phyloP scores from a whole-genome alignment of 805 yeast species.

The Kazachstania africana region DNA sequence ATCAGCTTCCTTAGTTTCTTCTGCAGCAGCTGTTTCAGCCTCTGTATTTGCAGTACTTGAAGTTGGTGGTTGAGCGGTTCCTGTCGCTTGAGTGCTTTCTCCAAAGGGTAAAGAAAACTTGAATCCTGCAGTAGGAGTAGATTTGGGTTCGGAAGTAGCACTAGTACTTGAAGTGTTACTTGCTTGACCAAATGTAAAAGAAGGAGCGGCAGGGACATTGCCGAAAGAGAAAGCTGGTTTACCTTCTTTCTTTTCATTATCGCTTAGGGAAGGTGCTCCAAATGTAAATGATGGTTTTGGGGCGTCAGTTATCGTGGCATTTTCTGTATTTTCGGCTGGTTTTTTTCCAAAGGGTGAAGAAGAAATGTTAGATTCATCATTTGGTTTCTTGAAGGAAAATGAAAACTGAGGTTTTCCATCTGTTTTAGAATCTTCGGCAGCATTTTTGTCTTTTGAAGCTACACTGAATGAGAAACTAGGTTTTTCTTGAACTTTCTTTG shows the following conservation, averaged over 20 bases:
- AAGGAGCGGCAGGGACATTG: conserved; percentile 1
- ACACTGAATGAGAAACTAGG: not conserved
- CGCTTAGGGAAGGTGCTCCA: conserved; percentile 5
- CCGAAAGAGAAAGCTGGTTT: conserved; percentile 10
- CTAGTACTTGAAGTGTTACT: conserved; percentile 5
- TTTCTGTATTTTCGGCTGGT: not conserved
- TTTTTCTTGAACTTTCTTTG: not conserved
- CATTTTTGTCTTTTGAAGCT: not conserved
- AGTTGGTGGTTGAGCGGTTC: conserved; percentile 8
- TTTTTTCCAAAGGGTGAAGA: conserved; percentile 17
- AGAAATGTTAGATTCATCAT: too few species aligned
- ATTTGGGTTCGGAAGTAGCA: conserved; percentile 6
- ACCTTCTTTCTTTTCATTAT: not conserved
- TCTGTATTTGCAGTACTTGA: conserved; percentile 25
- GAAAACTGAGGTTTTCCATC: not conserved
- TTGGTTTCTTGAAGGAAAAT: not conserved
- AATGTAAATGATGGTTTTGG: conserved; percentile 15
- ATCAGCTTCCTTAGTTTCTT: conserved; percentile 25
- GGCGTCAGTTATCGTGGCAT: too few species aligned
- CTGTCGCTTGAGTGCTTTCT: conserved; percentile 12
- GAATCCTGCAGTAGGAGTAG: conserved; percentile 22
- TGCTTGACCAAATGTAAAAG: conserved; percentile 19
- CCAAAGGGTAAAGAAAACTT: conserved; percentile 26
- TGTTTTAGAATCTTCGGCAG: not conserved
- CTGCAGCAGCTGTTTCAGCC: conserved; percentile 29